Evolutionary conservation across 495 filamentous ascomycete species (phyloP).

Genomic region (Hamigera avellanea): DNA sequence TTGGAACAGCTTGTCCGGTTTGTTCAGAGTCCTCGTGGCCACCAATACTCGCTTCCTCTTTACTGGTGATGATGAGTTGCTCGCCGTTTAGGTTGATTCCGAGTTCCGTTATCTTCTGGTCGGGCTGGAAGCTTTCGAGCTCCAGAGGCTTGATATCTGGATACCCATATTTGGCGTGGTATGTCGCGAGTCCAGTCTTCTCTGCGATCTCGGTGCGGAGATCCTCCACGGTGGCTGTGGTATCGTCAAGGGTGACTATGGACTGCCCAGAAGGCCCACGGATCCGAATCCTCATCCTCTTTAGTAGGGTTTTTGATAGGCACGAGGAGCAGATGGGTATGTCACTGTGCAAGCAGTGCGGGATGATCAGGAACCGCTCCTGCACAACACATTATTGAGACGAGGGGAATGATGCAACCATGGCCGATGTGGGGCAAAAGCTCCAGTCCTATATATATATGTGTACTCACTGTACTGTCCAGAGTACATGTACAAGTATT

Average conservation of each 20-base stretch:
- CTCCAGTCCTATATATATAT: too few species aligned
- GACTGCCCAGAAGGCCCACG: conserved; percentile 51
- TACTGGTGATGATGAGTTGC: conserved; percentile 57
- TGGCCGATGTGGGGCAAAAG: too few species aligned
- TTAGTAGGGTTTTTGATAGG: background rate
- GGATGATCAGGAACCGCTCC: too few species aligned
- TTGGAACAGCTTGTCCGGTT: too few species aligned
- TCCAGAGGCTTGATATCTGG: conserved; percentile 58
- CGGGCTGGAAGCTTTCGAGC: conserved; percentile 36
- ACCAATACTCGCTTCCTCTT: too few species aligned
- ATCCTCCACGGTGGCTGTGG: conserved; percentile 52
- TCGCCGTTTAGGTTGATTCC: conserved; percentile 69
- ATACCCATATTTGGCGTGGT: conserved; percentile 81
- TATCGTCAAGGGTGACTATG: conserved; percentile 51
- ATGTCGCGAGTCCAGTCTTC: conserved; percentile 37
- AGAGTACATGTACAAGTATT: too few species aligned
- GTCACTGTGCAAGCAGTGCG: too few species aligned
- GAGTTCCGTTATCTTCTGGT: conserved; percentile 38
- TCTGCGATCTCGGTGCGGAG: conserved; percentile 45
- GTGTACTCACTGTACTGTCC: too few species aligned
- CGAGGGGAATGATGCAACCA: background rate
- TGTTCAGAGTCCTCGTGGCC: too few species aligned
- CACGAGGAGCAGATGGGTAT: background rate
- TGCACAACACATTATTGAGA: too few species aligned
- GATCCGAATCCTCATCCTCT: conserved; percentile 48